These are phyloP conservation scores for Hibiscus tridactylites DNA, from an alignment of 345 rosid genomes.

Conservation along the genomic window DNA sequence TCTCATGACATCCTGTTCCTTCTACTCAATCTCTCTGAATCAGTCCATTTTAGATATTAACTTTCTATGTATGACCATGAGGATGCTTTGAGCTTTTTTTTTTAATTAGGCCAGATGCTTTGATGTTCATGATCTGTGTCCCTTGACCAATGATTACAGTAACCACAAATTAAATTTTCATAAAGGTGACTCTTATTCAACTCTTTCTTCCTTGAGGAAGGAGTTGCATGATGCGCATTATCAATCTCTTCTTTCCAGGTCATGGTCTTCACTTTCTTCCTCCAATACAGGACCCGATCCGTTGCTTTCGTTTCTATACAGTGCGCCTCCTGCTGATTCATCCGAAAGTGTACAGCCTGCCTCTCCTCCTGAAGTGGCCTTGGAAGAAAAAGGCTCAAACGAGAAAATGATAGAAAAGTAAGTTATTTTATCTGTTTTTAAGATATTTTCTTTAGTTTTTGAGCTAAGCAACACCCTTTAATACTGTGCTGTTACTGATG, in stretches of 20 bases:
- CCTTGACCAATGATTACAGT: slow-evolving; percentile 62
- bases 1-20: neutral
- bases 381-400: slow-evolving; percentile 26
- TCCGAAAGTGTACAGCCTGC: slow-evolving; percentile 20
- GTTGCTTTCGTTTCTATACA: slow-evolving; percentile 40
- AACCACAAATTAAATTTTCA: slow-evolving; percentile 43
- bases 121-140: slow-evolving; percentile 14
- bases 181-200: slow-evolving; percentile 31
- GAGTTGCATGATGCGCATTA: slow-evolving; percentile 34
- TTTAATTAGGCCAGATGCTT: neutral
- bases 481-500: neutral
- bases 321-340: slow-evolving; percentile 22
- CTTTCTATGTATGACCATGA: neutral
- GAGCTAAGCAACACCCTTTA: neutral
- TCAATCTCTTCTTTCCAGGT: slow-evolving; percentile 24
- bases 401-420: slow-evolving; percentile 29
- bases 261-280: slow-evolving; percentile 28
- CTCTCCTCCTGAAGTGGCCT: slow-evolving; percentile 11
- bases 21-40: neutral
- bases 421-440: slow-evolving; percentile 8
- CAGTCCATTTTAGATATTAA: neutral
- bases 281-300: slow-evolving; percentile 36
- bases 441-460: neutral
- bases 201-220: slow-evolving; percentile 26
- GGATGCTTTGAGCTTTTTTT: slow-evolving; percentile 5